A percentile compares a stretch with the other conserved stretches of the same genome.
Evolutionary conservation across 1,284 basidiomycete species (phyloP).

Genomic region (Marasmius fiardii): DNA sequence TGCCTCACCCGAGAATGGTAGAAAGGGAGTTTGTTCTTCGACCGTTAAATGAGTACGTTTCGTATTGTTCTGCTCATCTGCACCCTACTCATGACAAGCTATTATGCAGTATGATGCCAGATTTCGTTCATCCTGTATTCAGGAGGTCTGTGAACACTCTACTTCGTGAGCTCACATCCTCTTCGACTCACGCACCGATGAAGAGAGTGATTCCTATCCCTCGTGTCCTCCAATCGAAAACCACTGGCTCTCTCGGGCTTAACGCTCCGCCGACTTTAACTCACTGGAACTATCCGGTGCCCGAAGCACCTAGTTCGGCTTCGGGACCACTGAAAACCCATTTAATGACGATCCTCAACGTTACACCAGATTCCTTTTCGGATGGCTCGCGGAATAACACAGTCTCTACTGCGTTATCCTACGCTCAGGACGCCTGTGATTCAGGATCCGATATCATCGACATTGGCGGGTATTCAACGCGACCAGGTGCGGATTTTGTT

Average conservation of each 20-base stretch:
- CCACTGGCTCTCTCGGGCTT: slow-evolving; percentile 13
- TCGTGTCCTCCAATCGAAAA: slow-evolving; percentile 35
- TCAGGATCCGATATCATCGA: slow-evolving; percentile 81
- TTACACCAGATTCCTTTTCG: slow-evolving; percentile 97
- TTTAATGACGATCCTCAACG: slow-evolving; percentile 94
- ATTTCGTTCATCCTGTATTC: slow-evolving; percentile 60
- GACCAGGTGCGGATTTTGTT: slow-evolving; percentile 74
- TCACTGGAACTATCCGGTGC: slow-evolving; percentile 48
- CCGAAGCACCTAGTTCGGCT: slow-evolving; percentile 11
- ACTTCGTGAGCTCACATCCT: slow-evolving; percentile 35
- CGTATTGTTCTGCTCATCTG: background rate
- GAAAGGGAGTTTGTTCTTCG: slow-evolving; percentile 93
- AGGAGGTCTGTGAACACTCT: slow-evolving; percentile 45
- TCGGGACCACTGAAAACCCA: slow-evolving; percentile 44
- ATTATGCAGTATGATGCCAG: slow-evolving; percentile 62
- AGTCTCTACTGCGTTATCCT: slow-evolving; percentile 46
- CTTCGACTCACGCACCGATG: slow-evolving; percentile 44
- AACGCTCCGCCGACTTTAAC: slow-evolving; percentile 47
- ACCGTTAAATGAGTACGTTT: slow-evolving; percentile 80
- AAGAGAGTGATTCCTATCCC: slow-evolving; percentile 68
- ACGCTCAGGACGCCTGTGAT: slow-evolving; percentile 41
- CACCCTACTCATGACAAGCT: background rate
- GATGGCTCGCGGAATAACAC: slow-evolving; percentile 72
- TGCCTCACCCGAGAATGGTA: slow-evolving; percentile 80
- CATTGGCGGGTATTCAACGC: slow-evolving; percentile 92